A percentile compares a stretch with the other conserved stretches of the same genome.
Conservation (phyloP, 2,329 filamentous ascomycete species). For the Diplodia corticola region DNA sequence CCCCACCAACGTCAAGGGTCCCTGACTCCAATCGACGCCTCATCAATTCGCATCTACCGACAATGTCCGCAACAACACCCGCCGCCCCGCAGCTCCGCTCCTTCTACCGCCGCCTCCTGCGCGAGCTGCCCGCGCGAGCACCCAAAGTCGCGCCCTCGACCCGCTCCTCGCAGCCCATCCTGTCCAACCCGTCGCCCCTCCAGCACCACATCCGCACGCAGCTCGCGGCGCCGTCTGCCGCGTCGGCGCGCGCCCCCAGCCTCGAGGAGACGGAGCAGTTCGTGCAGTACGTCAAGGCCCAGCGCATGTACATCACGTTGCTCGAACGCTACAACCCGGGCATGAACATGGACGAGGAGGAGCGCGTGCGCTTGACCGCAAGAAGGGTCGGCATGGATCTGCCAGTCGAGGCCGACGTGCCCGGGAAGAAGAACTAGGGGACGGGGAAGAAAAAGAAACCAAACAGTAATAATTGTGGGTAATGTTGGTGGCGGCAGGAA, state of each 20-base stretch:
- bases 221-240: conserved; percentile 48
- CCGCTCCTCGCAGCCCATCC: conserved; percentile 39
- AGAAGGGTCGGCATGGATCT: conserved; percentile 88
- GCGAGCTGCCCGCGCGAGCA: conserved; percentile 75
- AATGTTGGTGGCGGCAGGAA: neutral
- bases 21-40: neutral
- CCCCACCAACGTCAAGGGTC: neutral
- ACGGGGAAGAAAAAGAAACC: neutral
- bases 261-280: conserved; percentile 71
- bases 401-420: conserved; percentile 47
- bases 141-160: conserved; percentile 35
- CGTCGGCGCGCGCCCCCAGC: conserved; percentile 16
- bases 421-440: conserved; percentile 2
- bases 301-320: conserved; percentile 77
- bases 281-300: conserved; percentile 77
- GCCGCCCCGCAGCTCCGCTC: conserved; percentile 60
- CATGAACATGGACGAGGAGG: conserved; percentile 81
- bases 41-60: neutral
- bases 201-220: conserved; percentile 67
- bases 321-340: conserved; percentile 93
- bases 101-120: conserved; percentile 84
- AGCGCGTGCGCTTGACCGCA: conserved; percentile 80
- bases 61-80: conserved; percentile 41
- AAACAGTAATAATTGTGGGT: neutral
- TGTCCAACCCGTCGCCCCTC: conserved; percentile 63